Conservation (phyloP, 345 rosid genomes). For the Linum tenue region DNA sequence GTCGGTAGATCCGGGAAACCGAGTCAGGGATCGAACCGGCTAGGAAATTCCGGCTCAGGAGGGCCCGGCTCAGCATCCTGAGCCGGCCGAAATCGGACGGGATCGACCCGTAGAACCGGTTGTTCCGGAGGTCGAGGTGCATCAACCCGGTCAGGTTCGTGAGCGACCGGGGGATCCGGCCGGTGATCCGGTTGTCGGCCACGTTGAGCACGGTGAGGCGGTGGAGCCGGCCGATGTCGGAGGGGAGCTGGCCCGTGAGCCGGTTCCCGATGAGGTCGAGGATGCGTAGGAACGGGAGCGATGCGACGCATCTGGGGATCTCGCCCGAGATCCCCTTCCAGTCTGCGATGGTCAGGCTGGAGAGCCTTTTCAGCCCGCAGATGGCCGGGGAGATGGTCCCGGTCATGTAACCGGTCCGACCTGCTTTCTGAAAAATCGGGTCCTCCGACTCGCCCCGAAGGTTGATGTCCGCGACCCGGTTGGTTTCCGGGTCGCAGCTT, state of each 20-base stretch:
- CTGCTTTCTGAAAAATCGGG: constrained; percentile 56
- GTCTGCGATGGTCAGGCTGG: constrained; percentile 62
- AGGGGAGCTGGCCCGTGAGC: constrained; percentile 51
- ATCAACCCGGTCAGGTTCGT: constrained; percentile 56
- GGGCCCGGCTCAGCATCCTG: constrained; percentile 63
- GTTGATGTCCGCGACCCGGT: constrained; percentile 71
- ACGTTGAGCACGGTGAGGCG: constrained; percentile 66
- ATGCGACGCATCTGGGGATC: constrained; percentile 56
- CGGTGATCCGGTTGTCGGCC: constrained; percentile 64
- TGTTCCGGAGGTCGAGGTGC: constrained; percentile 78
- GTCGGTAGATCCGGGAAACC: constrained; percentile 53
- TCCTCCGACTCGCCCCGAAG: constrained; percentile 91
- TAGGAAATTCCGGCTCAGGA: constrained; percentile 53
- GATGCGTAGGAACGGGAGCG: constrained; percentile 57
- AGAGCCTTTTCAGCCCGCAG: constrained; percentile 54
- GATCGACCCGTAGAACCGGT: constrained; percentile 44
- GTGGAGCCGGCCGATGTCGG: constrained; percentile 45
- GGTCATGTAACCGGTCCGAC: constrained; percentile 68
- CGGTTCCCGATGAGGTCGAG: constrained; percentile 68
- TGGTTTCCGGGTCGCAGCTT: constrained; percentile 59
- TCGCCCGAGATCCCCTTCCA: constrained; percentile 87
- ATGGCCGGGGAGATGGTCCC: constrained; percentile 56
- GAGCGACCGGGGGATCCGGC: constrained; percentile 53
- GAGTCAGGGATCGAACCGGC: constrained; percentile 56
- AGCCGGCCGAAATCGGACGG: constrained; percentile 52